Base-by-base conservation (phyloP, 345 rosid genomes). In the Populus tremula region DNA sequence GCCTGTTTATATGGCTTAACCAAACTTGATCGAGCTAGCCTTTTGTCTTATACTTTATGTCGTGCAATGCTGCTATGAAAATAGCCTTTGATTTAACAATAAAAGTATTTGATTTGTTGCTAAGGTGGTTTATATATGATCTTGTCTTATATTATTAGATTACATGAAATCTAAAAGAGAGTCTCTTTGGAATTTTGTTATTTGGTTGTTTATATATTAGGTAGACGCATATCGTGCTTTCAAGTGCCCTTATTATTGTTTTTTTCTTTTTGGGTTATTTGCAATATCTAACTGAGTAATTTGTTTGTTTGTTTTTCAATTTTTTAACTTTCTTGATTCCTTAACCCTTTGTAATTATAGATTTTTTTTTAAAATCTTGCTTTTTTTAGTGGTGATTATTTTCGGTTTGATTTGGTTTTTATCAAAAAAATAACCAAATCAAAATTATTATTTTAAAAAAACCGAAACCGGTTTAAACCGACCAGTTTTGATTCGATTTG, bases 121-220 rank as follows among this genome's bases (percentile, higher is more conserved):
- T 23, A 64, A 18, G 13, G 73, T 31, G 49, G 27, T 41, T 63
- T 41, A 54, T 23, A 8, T 33, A 33, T 27, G 27, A 27, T 33
- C 36, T 70, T 74, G 81, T 77, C 61, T 54, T 71, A 33, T 6
- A 17, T 20, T 5, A 18, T n/a, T 8, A 53, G 9, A 53, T 53
- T 5, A 53, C 59, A 53, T 53, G 59, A 20, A 53, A 53, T 53
- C 20, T 53, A 20, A 53, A 53, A 7, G n/a, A 7, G 23, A 20
- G 21, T 77, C 67, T 53, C 39, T 70, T 63, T 61, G 75, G 64
- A 59, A 61, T 54, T 72, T 66, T 54, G 67, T 20, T 70, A 61
- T 47, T 66, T 74, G 81, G 72, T 31, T 62, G 31, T 67, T 67
- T 43, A 73, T 75, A 49, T 70, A 49, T 76, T 73, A 11, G 61